These are phyloP conservation scores for Aphanomyces astaci DNA, from an alignment of 352 stramenopile species.

Conservation along the genomic window DNA sequence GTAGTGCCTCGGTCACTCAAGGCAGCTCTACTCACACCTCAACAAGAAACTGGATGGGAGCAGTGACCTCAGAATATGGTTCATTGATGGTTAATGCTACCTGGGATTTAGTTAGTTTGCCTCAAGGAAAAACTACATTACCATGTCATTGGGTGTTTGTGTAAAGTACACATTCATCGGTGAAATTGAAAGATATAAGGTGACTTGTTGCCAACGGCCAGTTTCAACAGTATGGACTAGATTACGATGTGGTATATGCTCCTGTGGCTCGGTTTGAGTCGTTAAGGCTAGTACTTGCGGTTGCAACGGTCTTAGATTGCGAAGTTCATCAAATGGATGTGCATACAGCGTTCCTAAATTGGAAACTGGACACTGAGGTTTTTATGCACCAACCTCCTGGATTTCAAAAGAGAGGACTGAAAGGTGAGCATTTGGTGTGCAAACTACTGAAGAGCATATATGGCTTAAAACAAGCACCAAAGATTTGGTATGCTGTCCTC, in stretches of 20 bases:
- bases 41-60: background rate
- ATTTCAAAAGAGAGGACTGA: background rate
- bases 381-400: constrained; percentile 1
- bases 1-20: background rate
- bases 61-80: background rate
- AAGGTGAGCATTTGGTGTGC: background rate
- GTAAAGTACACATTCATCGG: background rate
- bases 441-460: no score
- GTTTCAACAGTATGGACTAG: background rate
- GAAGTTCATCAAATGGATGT: background rate
- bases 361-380: background rate
- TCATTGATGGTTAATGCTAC: background rate
- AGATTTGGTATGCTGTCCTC: background rate
- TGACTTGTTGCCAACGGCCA: background rate
- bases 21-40: background rate
- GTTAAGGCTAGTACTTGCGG: background rate
- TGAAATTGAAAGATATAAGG: constrained; percentile 1
- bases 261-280: constrained; percentile 4
- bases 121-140: background rate
- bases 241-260: constrained; percentile 4
- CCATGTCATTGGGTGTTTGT: constrained; percentile 10
- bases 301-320: background rate
- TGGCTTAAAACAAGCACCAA: no score
- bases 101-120: background rate
- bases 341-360: no score